Conservation (phyloP, 441 rosid genomes). For the Populus hybrid region DNA sequence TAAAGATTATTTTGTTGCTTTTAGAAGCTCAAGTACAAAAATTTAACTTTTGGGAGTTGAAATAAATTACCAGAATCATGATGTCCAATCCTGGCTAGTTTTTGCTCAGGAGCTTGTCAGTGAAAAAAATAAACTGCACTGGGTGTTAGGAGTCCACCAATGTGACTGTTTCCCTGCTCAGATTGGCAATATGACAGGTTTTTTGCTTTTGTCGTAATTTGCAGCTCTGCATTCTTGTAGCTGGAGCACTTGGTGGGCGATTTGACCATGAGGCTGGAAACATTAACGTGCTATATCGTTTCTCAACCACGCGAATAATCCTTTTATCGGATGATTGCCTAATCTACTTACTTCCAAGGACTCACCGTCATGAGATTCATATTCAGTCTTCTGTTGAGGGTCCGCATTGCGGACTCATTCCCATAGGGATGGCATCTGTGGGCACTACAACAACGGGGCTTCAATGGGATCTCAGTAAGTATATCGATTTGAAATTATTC, state of each 20-base stretch:
- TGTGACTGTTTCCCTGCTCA: background rate
- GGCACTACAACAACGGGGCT: slow-evolving; percentile 70
- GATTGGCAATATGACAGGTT: background rate
- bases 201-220: slow-evolving; percentile 17
- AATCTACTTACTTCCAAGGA: slow-evolving; percentile 72
- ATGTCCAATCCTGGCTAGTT: background rate
- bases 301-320: slow-evolving; percentile 48
- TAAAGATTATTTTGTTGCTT: background rate
- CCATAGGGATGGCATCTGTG: slow-evolving; percentile 66
- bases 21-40: background rate
- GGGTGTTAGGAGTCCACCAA: background rate
- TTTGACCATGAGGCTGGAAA: slow-evolving; percentile 95
- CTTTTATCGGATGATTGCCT: slow-evolving; percentile 81
- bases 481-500: background rate
- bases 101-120: background rate
- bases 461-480: slow-evolving; percentile 90
- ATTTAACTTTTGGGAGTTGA: background rate
- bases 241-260: slow-evolving; percentile 95
- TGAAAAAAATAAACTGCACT: background rate
- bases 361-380: slow-evolving; percentile 58
- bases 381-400: slow-evolving; percentile 61
- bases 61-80: background rate
- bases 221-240: slow-evolving; percentile 80
- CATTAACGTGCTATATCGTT: slow-evolving; percentile 62
- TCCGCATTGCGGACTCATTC: slow-evolving; percentile 89